Conservation (phyloP, 2,329 filamentous ascomycete species). For the Cladophialophora psammophila region DNA sequence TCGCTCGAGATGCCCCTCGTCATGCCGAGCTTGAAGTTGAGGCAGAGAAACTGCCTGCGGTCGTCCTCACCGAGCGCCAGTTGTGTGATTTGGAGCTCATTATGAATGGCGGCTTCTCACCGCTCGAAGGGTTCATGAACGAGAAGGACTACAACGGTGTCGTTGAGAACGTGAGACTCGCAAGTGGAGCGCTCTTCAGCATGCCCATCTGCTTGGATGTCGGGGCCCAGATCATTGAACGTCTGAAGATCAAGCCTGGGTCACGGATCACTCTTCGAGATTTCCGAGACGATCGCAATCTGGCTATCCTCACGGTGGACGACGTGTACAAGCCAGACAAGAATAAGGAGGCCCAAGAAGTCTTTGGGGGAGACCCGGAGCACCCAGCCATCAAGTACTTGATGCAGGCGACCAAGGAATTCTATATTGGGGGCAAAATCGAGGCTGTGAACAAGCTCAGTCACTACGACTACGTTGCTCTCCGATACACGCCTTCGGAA, state of each 20-base stretch:
- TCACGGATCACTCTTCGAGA: conserved; percentile 88
- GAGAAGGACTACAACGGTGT: conserved; percentile 97
- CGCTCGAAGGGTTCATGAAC: conserved; percentile 97
- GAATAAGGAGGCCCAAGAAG: conserved; percentile 87
- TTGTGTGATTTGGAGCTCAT: conserved; percentile 97
- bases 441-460: conserved; percentile 93
- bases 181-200: conserved; percentile 87
- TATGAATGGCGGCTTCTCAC: conserved; percentile 96
- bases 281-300: conserved; percentile 92
- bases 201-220: conserved; percentile 97
- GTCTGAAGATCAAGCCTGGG: conserved; percentile 77
- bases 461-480: conserved; percentile 98
- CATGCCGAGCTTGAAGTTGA: conserved; percentile 81
- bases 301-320: conserved; percentile 93
- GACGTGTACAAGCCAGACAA: conserved; percentile 97
- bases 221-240: conserved; percentile 75
- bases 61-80: conserved; percentile 89
- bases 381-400: conserved; percentile 95
- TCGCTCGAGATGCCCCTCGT: conserved; percentile 87
- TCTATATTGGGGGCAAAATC: conserved; percentile 94
- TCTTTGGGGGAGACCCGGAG: conserved; percentile 90
- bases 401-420: conserved; percentile 79
- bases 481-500: conserved; percentile 95
- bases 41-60: conserved; percentile 83
- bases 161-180: conserved; percentile 84